These are phyloP conservation scores for Onygenales sp. DNA, from an alignment of 2,329 filamentous ascomycete genomes.

Conservation along the genomic window DNA sequence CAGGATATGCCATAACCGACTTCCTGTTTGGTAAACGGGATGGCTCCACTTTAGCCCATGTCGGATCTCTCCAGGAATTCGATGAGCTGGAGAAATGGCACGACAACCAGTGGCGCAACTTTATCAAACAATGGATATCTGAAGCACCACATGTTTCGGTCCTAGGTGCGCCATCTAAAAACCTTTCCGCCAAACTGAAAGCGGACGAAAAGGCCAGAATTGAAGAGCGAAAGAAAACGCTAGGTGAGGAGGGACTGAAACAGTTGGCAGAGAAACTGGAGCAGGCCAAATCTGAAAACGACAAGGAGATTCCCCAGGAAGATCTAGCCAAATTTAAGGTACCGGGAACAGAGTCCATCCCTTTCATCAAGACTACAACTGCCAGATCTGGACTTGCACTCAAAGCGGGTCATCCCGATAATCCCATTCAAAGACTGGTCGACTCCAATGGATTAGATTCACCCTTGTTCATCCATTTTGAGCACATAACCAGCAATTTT, in stretches of 20 bases:
- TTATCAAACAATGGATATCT: conserved; percentile 72
- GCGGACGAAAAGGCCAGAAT: conserved; percentile 69
- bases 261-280: conserved; percentile 67
- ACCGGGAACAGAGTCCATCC: conserved; percentile 79
- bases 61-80: conserved; percentile 45
- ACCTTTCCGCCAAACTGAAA: conserved; percentile 72
- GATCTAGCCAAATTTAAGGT: conserved; percentile 76
- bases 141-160: conserved; percentile 82
- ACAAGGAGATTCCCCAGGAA: conserved; percentile 71
- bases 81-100: conserved; percentile 69
- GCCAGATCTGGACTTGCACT: conserved; percentile 73
- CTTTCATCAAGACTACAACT: conserved; percentile 83
- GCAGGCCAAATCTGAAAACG: conserved; percentile 77
- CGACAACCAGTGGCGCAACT: conserved; percentile 73
- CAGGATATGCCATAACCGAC: conserved; percentile 78
- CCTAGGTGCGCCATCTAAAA: conserved; percentile 73
- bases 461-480: conserved; percentile 93
- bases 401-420: conserved; percentile 57
- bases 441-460: conserved; percentile 55
- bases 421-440: conserved; percentile 63
- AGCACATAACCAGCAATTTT: conserved; percentile 88
- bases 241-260: conserved; percentile 75
- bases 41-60: conserved; percentile 60
- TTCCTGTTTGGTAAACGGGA: conserved; percentile 83
- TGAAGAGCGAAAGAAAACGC: conserved; percentile 63